Evolutionary conservation across 495 filamentous ascomycete species (phyloP).

Genomic region (Venustampulla echinocandica): DNA sequence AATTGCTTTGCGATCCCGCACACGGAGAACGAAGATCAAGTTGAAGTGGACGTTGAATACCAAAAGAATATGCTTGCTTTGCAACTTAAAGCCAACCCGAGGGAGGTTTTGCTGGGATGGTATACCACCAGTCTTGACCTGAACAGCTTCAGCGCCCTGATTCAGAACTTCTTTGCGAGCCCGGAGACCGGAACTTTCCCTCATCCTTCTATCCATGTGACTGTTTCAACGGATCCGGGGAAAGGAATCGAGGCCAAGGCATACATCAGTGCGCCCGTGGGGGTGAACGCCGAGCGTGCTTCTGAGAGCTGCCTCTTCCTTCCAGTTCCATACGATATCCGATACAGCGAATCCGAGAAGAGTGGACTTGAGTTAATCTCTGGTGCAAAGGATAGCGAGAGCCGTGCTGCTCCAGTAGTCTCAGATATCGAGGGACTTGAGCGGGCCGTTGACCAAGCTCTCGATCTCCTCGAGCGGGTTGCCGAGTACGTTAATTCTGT

Average conservation of each 20-base stretch:
- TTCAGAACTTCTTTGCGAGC: slow-evolving; percentile 98
- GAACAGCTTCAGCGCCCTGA: slow-evolving; percentile 95
- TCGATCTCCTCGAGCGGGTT: slow-evolving; percentile 82
- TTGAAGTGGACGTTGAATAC: slow-evolving; percentile 99
- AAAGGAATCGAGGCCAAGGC: slow-evolving; percentile 76
- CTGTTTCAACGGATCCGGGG: slow-evolving; percentile 79
- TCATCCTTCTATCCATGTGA: slow-evolving; percentile 91
- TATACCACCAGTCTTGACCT: slow-evolving; percentile 93
- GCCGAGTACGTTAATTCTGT: slow-evolving; percentile 82
- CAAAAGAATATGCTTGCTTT: slow-evolving; percentile 97
- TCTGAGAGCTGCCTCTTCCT: slow-evolving; percentile 94
- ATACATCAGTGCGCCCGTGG: slow-evolving; percentile 91
- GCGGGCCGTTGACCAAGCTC: slow-evolving; percentile 71
- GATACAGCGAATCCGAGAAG: slow-evolving; percentile 85
- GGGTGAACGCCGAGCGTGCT: slow-evolving; percentile 87
- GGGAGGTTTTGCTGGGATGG: slow-evolving; percentile 93
- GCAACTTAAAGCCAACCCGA: slow-evolving; percentile 86
- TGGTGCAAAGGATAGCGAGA: slow-evolving; percentile 68
- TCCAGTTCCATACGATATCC: slow-evolving; percentile 86
- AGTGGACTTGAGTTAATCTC: slow-evolving; percentile 80
- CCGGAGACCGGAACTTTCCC: slow-evolving; percentile 95
- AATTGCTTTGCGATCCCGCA: slow-evolving; percentile 96
- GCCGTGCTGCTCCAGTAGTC: slow-evolving; percentile 58
- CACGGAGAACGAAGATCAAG: slow-evolving; percentile 95
- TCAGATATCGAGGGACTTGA: slow-evolving; percentile 86